Evolutionary conservation across 768 basidiomycete genomes (phyloP).

Genomic region (Obba rivulosa): DNA sequence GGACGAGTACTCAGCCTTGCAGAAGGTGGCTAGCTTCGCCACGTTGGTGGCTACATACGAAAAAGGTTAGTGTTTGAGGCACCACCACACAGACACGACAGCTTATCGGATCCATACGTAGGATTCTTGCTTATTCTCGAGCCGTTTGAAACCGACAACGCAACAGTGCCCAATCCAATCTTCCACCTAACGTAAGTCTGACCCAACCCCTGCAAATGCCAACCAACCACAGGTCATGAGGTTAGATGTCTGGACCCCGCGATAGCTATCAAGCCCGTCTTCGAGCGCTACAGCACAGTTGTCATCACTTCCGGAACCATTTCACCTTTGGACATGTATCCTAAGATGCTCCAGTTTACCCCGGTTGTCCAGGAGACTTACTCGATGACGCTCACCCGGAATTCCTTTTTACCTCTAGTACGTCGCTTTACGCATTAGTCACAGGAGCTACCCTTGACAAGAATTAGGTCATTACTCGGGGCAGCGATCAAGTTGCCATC

Average conservation of each 20-base stretch:
- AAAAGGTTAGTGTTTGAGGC: slow-evolving; percentile 55
- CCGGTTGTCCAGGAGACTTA: slow-evolving; percentile 97
- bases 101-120: slow-evolving; percentile 21
- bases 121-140: slow-evolving; percentile 96
- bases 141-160: slow-evolving; percentile 97
- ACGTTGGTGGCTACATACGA: slow-evolving; percentile 98
- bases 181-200: slow-evolving; percentile 87
- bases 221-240: background rate
- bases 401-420: slow-evolving; percentile 93
- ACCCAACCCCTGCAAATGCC: background rate
- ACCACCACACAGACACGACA: background rate
- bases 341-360: slow-evolving; percentile 98
- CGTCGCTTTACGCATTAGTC: slow-evolving; percentile 17
- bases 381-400: slow-evolving; percentile 94
- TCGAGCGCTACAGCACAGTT: slow-evolving; percentile 96
- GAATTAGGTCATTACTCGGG: slow-evolving; percentile 90
- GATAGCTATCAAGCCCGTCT: slow-evolving; percentile 94
- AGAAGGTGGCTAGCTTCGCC: slow-evolving; percentile 95
- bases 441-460: background rate
- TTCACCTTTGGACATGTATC: slow-evolving; percentile 99
- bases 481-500: slow-evolving; percentile 97
- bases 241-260: slow-evolving; percentile 93
- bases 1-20: slow-evolving; percentile 88
- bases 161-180: slow-evolving; percentile 96
- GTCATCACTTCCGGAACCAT: slow-evolving; percentile 99